Percentiles rank a stretch among this genome's conserved stretches.
These are phyloP conservation scores for Coemansia sp. DNA, from an alignment of 192 early-diverging fungal genomes.

Conservation along the genomic window DNA sequence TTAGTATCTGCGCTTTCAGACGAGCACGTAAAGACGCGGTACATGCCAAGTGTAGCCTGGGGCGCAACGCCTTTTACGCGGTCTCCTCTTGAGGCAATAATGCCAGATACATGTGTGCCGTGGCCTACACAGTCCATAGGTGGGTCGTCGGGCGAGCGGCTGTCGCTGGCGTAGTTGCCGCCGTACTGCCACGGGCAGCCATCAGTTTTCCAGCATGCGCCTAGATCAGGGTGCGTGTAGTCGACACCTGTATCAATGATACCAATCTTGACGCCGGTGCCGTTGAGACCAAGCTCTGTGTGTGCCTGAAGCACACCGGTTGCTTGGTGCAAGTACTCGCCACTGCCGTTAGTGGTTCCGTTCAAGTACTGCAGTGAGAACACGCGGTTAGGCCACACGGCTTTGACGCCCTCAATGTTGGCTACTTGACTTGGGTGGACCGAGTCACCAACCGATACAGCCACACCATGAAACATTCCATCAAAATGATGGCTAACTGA, in stretches of 20 bases:
- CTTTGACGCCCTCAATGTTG: conserved; percentile 20
- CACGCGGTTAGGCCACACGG: conserved; percentile 24
- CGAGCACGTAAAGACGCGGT: conserved; percentile 62
- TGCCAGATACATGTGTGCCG: conserved; percentile 68
- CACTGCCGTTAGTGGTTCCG: neutral
- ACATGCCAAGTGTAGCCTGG: conserved; percentile 63
- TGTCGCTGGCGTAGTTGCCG: conserved; percentile 60
- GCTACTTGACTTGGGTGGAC: conserved; percentile 11
- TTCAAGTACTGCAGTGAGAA: neutral
- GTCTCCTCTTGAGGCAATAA: conserved; percentile 49
- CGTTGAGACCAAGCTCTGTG: conserved; percentile 54
- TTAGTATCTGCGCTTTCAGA: conserved; percentile 28
- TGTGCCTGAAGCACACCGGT: conserved; percentile 55
- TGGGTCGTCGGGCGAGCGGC: conserved; percentile 34
- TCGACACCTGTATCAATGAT: conserved; percentile 70
- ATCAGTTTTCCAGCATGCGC: conserved; percentile 61
- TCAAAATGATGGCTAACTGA: conserved; percentile 15
- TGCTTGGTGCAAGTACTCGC: conserved; percentile 36
- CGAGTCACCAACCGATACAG: conserved; percentile 9
- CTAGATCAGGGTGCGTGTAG: conserved; percentile 66
- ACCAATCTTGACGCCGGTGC: conserved; percentile 66
- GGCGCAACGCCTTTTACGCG: conserved; percentile 64
- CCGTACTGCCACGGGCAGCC: conserved; percentile 61
- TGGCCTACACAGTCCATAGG: conserved; percentile 63
- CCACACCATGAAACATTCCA: conserved; percentile 20